Percentiles rank a stretch among this genome's conserved stretches.
These are phyloP conservation scores for Massariosphaeria phaeospora DNA, from an alignment of 495 filamentous ascomycete genomes.

Conservation along the genomic window DNA sequence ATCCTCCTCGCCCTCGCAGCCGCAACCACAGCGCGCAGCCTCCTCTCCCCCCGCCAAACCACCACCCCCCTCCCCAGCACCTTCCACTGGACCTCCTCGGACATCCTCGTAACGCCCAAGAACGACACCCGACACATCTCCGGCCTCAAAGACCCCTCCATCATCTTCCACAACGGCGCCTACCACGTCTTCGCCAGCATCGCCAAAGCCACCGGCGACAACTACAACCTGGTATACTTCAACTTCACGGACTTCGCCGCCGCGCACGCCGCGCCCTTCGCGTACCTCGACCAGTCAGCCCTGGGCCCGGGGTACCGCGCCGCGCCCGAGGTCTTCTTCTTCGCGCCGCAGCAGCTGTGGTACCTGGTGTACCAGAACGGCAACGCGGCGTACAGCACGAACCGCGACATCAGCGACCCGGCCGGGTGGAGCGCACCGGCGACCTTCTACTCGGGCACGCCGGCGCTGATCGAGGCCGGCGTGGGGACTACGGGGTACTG, in stretches of 20 bases:
- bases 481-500: conserved; percentile 26
- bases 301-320: conserved; percentile 33
- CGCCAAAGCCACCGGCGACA: conserved; percentile 18
- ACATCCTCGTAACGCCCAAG: conserved; percentile 18
- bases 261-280: conserved; percentile 22
- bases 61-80: background rate
- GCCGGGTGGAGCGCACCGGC: conserved; percentile 28
- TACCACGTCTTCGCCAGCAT: conserved; percentile 35
- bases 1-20: too few species aligned
- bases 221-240: conserved; percentile 32
- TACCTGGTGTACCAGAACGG: conserved; percentile 33
- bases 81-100: background rate
- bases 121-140: conserved; percentile 20
- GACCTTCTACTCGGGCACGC: conserved; percentile 25
- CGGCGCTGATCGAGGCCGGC: conserved; percentile 15
- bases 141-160: conserved; percentile 33
- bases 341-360: conserved; percentile 32
- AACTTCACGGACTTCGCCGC: conserved; percentile 31
- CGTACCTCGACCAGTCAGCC: conserved; percentile 29
- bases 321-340: conserved; percentile 33
- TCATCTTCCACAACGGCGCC: conserved; percentile 25
- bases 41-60: too few species aligned
- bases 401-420: conserved; percentile 30
- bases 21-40: too few species aligned
- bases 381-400: conserved; percentile 33